These are phyloP conservation scores for Apiospora pterosperma DNA, from an alignment of 2,329 filamentous ascomycete species.

Conservation along the genomic window DNA sequence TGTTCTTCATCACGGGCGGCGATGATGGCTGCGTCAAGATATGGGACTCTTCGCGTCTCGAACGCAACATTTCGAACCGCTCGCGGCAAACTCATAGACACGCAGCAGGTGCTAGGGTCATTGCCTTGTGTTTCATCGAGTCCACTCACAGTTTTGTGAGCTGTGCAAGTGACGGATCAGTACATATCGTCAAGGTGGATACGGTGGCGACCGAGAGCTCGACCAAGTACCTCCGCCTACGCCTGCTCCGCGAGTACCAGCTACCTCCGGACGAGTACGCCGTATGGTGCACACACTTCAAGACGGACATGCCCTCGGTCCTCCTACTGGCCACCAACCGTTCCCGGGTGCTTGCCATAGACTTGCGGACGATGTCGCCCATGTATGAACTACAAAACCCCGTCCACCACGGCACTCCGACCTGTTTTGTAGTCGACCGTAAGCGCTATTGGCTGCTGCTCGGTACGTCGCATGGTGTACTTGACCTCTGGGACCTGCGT, in stretches of 20 bases:
- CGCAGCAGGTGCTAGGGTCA: constrained; percentile 65
- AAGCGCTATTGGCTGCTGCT: constrained; percentile 87
- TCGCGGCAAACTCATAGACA: constrained; percentile 85
- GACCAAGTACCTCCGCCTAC: constrained; percentile 75
- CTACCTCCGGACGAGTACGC: constrained; percentile 72
- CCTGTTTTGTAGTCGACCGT: constrained; percentile 84
- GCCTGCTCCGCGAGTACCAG: constrained; percentile 74
- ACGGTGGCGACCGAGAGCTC: constrained; percentile 43
- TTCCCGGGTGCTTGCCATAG: constrained; percentile 78
- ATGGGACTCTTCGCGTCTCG: constrained; percentile 87
- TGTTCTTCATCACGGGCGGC: constrained; percentile 91
- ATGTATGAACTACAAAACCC: constrained; percentile 82
- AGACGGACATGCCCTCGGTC: constrained; percentile 75
- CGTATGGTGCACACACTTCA: constrained; percentile 90
- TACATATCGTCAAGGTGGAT: constrained; percentile 84
- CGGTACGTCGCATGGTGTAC: constrained; percentile 87
- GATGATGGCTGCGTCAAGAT: constrained; percentile 89
- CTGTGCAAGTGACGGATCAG: constrained; percentile 83
- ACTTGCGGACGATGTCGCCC: constrained; percentile 81
- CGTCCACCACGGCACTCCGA: constrained; percentile 86
- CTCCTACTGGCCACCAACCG: constrained; percentile 83
- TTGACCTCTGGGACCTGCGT: constrained; percentile 95
- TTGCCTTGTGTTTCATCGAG: constrained; percentile 85
- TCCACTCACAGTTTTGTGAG: constrained; percentile 92
- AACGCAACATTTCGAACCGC: constrained; percentile 85